Evolutionary conservation across 768 basidiomycete species (phyloP), one percentile per base, ranked within the genome.

Genomic region (Trametes cingulata): DNA sequence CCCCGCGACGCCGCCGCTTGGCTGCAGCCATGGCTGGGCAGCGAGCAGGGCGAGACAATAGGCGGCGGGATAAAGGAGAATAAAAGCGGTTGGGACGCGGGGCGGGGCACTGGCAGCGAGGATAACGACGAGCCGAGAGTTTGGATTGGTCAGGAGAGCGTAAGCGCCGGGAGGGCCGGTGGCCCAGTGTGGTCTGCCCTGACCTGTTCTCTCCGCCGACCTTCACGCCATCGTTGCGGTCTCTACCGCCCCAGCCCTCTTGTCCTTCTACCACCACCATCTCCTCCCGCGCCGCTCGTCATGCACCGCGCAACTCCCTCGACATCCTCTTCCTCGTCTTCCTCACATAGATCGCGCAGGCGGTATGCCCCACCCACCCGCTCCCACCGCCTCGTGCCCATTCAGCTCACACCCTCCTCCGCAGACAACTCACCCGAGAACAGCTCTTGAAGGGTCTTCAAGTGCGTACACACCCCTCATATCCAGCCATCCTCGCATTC

Each of bases 141-240:
- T 47, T 52, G 65, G 65, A 61, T 63, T 62, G 56, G 61, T 58
- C 61, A 63, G 56, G 50, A 49, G 24, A 10, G 36, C 22, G 7
- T 17, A 47, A n/a, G 53, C 59, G 60, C 60, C 62, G 45, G 25
- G 56, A 45, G 61, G 62, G 56, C 62, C 60, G 62, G 65, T 58
- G 60, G 58, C 46, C 64, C 59, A 63, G 42, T 58, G 53, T 51
- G 60, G 64, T 66, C 59, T 63, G 63, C 61, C 61, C 68, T 63
- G 56, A 58, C 52, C 62, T 61, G 61, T 65, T 67, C 67, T 59
- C 65, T 70, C 69, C 69, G 68, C 67, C 69, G 68, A 59, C 65
- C 62, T 69, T 65, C 62, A 68, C 66, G 74, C 74, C 77, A 76
- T 77, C 77, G 75, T 77, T 73, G 72, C 73, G 70, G 74, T 72